Conservation (phyloP, 768 basidiomycete species). For the Lyophyllum shimeji region DNA sequence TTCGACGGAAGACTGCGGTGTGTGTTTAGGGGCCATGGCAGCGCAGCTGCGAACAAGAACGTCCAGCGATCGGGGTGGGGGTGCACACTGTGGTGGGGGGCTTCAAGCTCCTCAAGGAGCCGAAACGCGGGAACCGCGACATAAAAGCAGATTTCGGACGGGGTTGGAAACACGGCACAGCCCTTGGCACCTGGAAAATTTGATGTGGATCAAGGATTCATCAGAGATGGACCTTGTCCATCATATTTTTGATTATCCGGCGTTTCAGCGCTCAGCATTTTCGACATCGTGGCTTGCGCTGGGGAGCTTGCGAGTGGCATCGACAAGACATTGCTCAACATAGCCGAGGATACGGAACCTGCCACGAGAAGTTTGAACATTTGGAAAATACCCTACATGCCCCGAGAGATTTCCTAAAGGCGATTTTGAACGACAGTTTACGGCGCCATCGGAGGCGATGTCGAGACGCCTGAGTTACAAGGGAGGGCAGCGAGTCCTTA, state of each 20-base stretch:
- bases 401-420: too few relatives aligned
- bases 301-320: too few relatives aligned
- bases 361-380: too few relatives aligned
- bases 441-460: too few relatives aligned
- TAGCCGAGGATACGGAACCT: background rate
- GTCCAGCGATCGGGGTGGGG: slow-evolving; percentile 22
- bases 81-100: slow-evolving; percentile 16
- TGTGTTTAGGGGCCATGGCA: slow-evolving; percentile 21
- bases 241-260: background rate
- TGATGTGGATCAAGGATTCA: slow-evolving; percentile 19
- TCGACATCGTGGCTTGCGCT: too few relatives aligned
- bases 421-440: too few relatives aligned
- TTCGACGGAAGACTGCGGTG: slow-evolving; percentile 27
- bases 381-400: too few relatives aligned
- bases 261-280: background rate
- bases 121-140: slow-evolving; percentile 6
- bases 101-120: slow-evolving; percentile 23
- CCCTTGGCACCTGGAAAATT: slow-evolving; percentile 12
- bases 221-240: slow-evolving; percentile 12
- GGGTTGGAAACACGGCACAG: slow-evolving; percentile 23
- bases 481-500: background rate
- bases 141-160: slow-evolving; percentile 17
- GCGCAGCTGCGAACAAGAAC: slow-evolving; percentile 26
- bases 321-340: too few relatives aligned
- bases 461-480: too few relatives aligned